Percentiles rank a stretch among this genome's conserved stretches.
phyloP scores from a whole-genome alignment of 2,329 filamentous ascomycete species.

The Fusarium xylarioides region DNA sequence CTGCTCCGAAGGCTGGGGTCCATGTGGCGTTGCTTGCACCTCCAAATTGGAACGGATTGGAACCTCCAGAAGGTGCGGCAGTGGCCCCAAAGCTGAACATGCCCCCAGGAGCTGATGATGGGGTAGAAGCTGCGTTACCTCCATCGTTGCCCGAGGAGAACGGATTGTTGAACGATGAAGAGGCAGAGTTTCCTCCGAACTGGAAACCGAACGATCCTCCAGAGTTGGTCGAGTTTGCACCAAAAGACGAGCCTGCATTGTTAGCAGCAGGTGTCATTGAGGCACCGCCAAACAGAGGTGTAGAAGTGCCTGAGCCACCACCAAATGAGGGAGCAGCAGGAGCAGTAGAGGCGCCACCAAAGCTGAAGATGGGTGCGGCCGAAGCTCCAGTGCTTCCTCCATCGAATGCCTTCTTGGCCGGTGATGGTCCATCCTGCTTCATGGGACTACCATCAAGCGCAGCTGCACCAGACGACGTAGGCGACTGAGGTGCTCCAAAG shows the following conservation, averaged over 20 bases:
- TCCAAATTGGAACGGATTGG: constrained; percentile 53
- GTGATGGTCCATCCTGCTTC: constrained; percentile 54
- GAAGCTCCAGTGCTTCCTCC: constrained; percentile 38
- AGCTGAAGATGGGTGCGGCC: constrained; percentile 49
- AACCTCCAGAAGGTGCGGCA: constrained; percentile 41
- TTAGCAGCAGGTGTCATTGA: constrained; percentile 36
- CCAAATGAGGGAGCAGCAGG: constrained; percentile 47
- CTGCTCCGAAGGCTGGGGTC: constrained; percentile 43
- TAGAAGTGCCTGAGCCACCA: constrained; percentile 38
- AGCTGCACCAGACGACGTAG: constrained; percentile 41
- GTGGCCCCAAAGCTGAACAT: constrained; percentile 53
- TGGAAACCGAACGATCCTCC: constrained; percentile 45
- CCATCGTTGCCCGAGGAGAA: constrained; percentile 47
- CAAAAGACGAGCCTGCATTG: constrained; percentile 50
- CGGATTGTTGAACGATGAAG: constrained; percentile 51
- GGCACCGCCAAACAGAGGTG: constrained; percentile 48
- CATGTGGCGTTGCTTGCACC: constrained; percentile 36
- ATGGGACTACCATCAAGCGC: constrained; percentile 55
- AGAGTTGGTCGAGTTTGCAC: constrained; percentile 41
- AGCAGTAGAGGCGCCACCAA: constrained; percentile 38
- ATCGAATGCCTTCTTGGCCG: constrained; percentile 49
- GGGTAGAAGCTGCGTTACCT: constrained; percentile 34
- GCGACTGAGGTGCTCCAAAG: constrained; percentile 51
- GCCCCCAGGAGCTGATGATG: constrained; percentile 38
- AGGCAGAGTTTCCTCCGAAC: constrained; percentile 44